Evolutionary conservation across 2,329 filamentous ascomycete genomes (phyloP), one percentile per base, ranked within the genome.

Genomic region (Ceratocystis lukuohia): DNA sequence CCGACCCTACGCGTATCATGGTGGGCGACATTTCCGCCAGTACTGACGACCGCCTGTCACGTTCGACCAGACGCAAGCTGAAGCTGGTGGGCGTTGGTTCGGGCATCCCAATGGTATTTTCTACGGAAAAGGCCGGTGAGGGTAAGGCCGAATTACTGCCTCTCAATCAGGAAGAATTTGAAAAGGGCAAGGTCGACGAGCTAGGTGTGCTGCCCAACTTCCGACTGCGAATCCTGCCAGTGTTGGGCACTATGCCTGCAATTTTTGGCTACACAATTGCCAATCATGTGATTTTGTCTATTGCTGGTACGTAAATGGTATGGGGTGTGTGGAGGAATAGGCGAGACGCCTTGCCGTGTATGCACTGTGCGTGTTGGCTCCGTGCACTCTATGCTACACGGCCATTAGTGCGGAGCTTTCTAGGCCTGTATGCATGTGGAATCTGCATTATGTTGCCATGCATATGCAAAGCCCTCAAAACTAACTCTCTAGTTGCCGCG

Each of bases 201-300:
- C 80, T 97, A 0, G 89, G 91, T 56, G 89, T 95, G 0, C 82
- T 99, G 63, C 89, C 92, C 1, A 92, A 96, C 73, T 99, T 99
- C 75, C 83, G 94, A 28, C 90, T 96, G 8, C 83, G 94, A n/a
- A 99, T 99, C 67, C 77, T 99, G 7, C 94, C 94, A 0, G 94
- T 99, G 0, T 78, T 99, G 2, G 94, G 94, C 0, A 99, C 94
- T 0, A 96, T 99, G 92, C 94, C 94, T 0, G 93, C 94, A 1
- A 87, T 97, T 0, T 99, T 99, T 74, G 94, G 94, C 7, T 88
- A 96, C 66, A 89, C 88, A 0, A 84, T 89, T 7, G 94, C 94
- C 3, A 99, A 97, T 75, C 91, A 97, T 73, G 85, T 97, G 68
- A 93, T 99, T 70, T 82, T 96, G 66, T 84, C 85, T 67, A 83